Base-by-base conservation (phyloP, 2,329 filamentous ascomycete species). In the Dactylellina parvicollis region DNA sequence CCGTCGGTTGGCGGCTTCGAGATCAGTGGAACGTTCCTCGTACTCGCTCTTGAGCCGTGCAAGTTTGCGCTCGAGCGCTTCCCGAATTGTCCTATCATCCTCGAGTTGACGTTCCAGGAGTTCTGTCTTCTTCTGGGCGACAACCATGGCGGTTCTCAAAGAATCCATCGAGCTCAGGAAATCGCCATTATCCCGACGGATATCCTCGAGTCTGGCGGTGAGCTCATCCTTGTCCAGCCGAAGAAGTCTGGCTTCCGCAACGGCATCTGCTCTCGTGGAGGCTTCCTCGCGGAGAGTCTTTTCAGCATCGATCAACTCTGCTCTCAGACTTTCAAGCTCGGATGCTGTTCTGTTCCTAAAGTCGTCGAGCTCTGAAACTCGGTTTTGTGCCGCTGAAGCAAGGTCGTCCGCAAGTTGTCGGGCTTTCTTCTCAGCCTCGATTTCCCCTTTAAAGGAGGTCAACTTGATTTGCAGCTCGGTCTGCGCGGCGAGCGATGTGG, bases 361-460 rank as follows among this genome's bases (percentile, higher is more conserved):
- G 44, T 85, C 85, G 79, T 98, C 94, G 1, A 99, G 84, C 77
- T 97, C 92, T 5, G 87, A 83, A 80, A 96, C 89, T 20, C 94
- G 89, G 80, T 88, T 90, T 79, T 96, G 90, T 1, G 93, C 90
- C 24, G 92, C 91, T 76, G 89, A 88, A 3, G 90, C 86, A 1
- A 92, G 96, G 70, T 97, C 94, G 78, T 99, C 95, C 0, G 95
- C 92, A 12, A 97, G 83, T 78, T 92, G 89, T 54, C 92, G 88
- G 3, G 92, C 89, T 73, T 87, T 89, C 79, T 85, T 92, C 81
- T 99, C 96, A 0, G 92, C 88, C 30, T 92, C 88, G 1, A 96
- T 83, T 66, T 97, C 92, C 2, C 85, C 82, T 20, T 84, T 86
- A 55, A 92, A 79, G 16, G 86, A 85, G 42, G 95, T 90, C 0